A percentile compares a stretch with the other conserved stretches of the same genome.
phyloP scores from a whole-genome alignment of 2,329 filamentous ascomycete genomes.

The Whalleya microplaca region DNA sequence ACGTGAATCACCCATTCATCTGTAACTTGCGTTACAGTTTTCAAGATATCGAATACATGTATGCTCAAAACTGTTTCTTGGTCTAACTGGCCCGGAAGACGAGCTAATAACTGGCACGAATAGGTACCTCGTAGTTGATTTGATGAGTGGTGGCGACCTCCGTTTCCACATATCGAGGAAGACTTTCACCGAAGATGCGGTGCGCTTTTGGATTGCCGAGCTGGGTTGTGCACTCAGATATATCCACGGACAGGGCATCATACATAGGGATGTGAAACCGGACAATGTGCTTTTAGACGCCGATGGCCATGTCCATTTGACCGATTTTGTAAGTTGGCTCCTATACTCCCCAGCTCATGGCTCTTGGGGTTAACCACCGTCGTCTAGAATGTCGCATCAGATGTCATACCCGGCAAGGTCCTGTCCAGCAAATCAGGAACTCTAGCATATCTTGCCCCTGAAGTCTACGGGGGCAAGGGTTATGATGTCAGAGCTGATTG shows the following conservation, averaged over 20 bases:
- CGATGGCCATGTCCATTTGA: conserved; percentile 93
- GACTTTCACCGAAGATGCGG: conserved; percentile 95
- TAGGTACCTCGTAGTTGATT: conserved; percentile 95
- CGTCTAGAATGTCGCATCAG: conserved; percentile 88
- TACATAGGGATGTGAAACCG: conserved; percentile 89
- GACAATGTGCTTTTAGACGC: conserved; percentile 89
- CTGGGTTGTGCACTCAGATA: conserved; percentile 89
- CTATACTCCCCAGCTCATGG: not conserved
- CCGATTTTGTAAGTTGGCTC: conserved; percentile 78
- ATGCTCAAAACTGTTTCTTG: conserved; percentile 42
- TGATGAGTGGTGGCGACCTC: conserved; percentile 97
- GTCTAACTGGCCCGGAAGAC: not conserved
- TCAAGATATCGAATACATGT: conserved; percentile 99
- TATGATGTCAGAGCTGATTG: conserved; percentile 93
- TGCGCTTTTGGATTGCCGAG: conserved; percentile 96
- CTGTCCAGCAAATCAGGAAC: conserved; percentile 97
- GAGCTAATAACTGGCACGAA: conserved; percentile 56
- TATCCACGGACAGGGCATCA: conserved; percentile 83
- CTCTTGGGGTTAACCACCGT: conserved; percentile 39
- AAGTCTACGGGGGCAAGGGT: conserved; percentile 89
- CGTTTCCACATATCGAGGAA: conserved; percentile 98
- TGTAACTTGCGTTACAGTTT: conserved; percentile 99
- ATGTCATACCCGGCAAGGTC: conserved; percentile 79
- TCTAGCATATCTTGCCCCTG: conserved; percentile 90
- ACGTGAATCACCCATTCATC: conserved; percentile 96